Base-by-base conservation (phyloP, 306 rosid species). In the Rubus parviflorus region DNA sequence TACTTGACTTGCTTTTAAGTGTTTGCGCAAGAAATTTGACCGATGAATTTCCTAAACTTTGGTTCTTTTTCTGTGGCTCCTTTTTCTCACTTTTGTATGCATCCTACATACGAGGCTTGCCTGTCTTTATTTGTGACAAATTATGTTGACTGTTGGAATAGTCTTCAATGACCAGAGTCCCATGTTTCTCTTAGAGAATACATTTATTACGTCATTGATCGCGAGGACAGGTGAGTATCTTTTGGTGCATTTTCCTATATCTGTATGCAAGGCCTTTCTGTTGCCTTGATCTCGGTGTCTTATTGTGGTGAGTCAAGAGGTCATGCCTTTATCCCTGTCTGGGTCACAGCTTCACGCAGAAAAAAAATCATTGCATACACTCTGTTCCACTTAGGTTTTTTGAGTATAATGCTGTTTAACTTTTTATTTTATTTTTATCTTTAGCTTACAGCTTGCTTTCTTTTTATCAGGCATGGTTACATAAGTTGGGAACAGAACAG, bases 381-480 rank as follows among this genome's bases (percentile, higher is more conserved):
- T 60, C 30, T 30, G 35, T 30, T 30, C 35, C 35, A 30, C 35
- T 30, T 30, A 30, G 35, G 35, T 30, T 30, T 30, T 30, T 30
- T 30, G 35, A 30, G 35, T 30, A 30, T 30, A 1, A 30, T 30
- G 35, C 35, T 30, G 2, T 30, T 30, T 30, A 30, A 30, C 35
- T 30, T 30, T 1, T 30, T 30, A 0, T 30, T 1, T 58, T 74
- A 3, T 4, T 47, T 47, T 12, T 2, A 10, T 71, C 77, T 73
- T 68, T 46, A 25, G 74, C 56, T 82, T 43, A 79, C 48, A 5
- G 25, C 51, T 56, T 73, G 47, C 46, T 35, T 45, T 69, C 54
- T 30, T 68, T 77, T 46, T 81, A n/a, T 76, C 77, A 94, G 98
- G 98, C 88, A 73, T 92, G 97, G 97, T 70, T 90, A 72, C 97